Conservation (phyloP, 352 stramenopile species). For the Pythium brachiatum region DNA sequence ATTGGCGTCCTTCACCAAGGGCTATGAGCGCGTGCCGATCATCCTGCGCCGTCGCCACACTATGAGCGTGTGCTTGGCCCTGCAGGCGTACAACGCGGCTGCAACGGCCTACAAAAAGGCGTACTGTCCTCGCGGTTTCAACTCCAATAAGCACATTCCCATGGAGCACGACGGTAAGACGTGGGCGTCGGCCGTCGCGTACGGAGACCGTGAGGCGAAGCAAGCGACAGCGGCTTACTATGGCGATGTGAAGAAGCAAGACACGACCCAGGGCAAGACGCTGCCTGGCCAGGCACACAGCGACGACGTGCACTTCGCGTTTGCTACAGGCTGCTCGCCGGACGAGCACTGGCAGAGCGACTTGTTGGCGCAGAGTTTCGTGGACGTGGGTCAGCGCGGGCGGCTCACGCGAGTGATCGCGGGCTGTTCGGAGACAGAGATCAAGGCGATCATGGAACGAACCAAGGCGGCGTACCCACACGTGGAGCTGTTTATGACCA, state of each 20-base stretch:
- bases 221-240: constrained; percentile 19
- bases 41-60: constrained; percentile 75
- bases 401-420: constrained; percentile 68
- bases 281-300: constrained; percentile 37
- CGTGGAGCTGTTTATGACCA: constrained; percentile 56
- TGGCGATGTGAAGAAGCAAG: constrained; percentile 6
- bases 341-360: constrained; percentile 77
- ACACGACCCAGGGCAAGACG: not conserved
- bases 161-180: constrained; percentile 48
- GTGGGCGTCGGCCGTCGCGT: constrained; percentile 48
- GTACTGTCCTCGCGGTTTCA: constrained; percentile 63
- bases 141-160: constrained; percentile 60
- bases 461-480: constrained; percentile 29
- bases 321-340: constrained; percentile 58
- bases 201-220: constrained; percentile 28
- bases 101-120: constrained; percentile 46
- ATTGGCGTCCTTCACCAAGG: constrained; percentile 67
- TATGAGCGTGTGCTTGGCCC: constrained; percentile 66
- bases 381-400: constrained; percentile 50
- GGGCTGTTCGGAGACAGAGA: constrained; percentile 45
- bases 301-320: constrained; percentile 77
- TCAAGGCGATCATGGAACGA: constrained; percentile 40
- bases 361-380: constrained; percentile 63
- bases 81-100: constrained; percentile 73
- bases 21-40: constrained; percentile 73